A percentile compares a stretch with the other conserved stretches of the same genome.
phyloP scores from a whole-genome alignment of 1,284 basidiomycete genomes.

The Melampsora abietis-canadensis region DNA sequence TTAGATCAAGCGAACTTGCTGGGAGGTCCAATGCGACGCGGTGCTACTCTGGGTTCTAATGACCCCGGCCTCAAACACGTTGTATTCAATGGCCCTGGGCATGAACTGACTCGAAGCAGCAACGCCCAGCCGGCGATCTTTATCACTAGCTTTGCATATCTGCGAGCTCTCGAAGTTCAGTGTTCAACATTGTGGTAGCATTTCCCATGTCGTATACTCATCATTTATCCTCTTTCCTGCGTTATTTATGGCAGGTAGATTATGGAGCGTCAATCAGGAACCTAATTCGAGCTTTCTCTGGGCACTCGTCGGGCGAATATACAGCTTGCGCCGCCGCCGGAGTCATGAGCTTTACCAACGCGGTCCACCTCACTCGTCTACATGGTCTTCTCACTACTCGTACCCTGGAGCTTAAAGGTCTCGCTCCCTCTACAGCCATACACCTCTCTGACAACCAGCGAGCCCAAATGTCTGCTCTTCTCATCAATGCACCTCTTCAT shows the following conservation, averaged over 20 bases:
- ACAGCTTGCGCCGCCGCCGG: constrained; percentile 50
- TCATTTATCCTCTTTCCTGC: too few relatives aligned
- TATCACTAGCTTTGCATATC: constrained; percentile 50
- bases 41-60: constrained; percentile 17
- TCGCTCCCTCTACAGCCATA: constrained; percentile 45
- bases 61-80: constrained; percentile 35
- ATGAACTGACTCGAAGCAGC: constrained; percentile 49
- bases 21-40: constrained; percentile 44
- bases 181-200: neutral
- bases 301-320: constrained; percentile 52
- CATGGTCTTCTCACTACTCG: constrained; percentile 50
- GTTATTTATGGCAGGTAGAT: constrained; percentile 38
- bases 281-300: constrained; percentile 47
- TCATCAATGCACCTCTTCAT: constrained; percentile 44
- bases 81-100: constrained; percentile 46
- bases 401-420: constrained; percentile 41
- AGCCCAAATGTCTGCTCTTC: constrained; percentile 51
- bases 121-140: constrained; percentile 52
- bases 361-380: constrained; percentile 49
- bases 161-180: constrained; percentile 48
- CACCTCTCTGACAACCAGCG: constrained; percentile 45
- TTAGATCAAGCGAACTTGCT: constrained; percentile 45
- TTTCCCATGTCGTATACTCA: too few relatives aligned
- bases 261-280: constrained; percentile 44
- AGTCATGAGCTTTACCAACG: constrained; percentile 49